Base-by-base conservation (phyloP, 306 rosid genomes). In the Cicer chorassanicum region DNA sequence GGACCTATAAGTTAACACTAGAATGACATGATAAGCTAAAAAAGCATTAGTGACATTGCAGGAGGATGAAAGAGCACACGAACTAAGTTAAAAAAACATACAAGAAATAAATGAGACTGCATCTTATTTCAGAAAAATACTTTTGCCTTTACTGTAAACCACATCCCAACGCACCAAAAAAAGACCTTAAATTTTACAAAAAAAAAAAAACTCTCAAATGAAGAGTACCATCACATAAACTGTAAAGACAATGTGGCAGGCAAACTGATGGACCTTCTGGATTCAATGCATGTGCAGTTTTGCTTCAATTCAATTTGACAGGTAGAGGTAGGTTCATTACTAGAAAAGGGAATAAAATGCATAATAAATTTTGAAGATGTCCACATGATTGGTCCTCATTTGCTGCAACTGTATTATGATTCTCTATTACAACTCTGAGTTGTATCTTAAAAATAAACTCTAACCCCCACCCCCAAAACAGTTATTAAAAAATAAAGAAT, bases 231-330 rank as follows among this genome's bases (percentile, higher is more conserved):
- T 19, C 24, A 60, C 44, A 34, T 8, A 36, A 53, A 61, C 62
- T 2, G 6, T 9, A 6, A 45, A 36, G 34, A 55, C 46, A 53
- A 14, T 39, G 53, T 54, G 50, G 42, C 45, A 29, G 50, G 34
- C 45, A 29, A 63, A 76, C 18, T 62, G 46, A 62, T 54, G n/a
- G 63, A 14, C 54, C 62, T 42, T 24, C 41, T 48, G 39, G 6
- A 62, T 55, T 45, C 19, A 59, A 65, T 38, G 70, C 65, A 48
- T 21, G 59, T 59, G 64, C 36, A 41, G 65, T 74, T 61, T 39
- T 41, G 40, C 60, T 14, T 43, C 59, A 19, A 66, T 53, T 60
- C 29, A 67, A 48, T 19, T 80, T 56, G 21, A 80, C 50, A 54
- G 53, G 50, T 6, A 41, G 56, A 38, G 62, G 29, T 62, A 38